These are phyloP conservation scores for Periconia sp. DNA, from an alignment of 2,329 filamentous ascomycete genomes.

Conservation along the genomic window DNA sequence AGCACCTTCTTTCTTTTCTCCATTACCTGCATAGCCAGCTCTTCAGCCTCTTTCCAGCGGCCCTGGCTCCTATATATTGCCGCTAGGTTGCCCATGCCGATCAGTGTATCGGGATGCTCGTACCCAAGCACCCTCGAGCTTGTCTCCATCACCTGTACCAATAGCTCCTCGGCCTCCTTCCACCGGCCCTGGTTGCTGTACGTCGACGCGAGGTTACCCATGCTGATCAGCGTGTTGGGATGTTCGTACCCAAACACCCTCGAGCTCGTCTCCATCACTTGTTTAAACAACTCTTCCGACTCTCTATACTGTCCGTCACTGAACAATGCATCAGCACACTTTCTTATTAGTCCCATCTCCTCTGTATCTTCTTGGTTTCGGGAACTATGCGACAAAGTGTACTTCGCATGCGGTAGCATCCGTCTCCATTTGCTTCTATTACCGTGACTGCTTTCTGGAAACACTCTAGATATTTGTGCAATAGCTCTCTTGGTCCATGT, in stretches of 20 bases:
- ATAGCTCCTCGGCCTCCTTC: neutral
- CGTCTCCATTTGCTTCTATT: constrained; percentile 24
- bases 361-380: constrained; percentile 1
- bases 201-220: neutral
- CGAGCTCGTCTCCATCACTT: neutral
- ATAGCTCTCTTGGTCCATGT: constrained; percentile 10
- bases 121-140: neutral
- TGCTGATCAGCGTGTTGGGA: constrained; percentile 1
- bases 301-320: neutral
- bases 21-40: neutral
- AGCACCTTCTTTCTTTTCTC: neutral
- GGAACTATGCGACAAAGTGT: constrained; percentile 11
- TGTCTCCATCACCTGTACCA: neutral
- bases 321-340: no score
- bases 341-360: no score
- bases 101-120: neutral
- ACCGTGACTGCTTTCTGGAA: constrained; percentile 13
- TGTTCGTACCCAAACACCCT: neutral
- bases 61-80: neutral
- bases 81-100: neutral
- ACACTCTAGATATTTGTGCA: constrained; percentile 13
- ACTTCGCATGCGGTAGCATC: constrained; percentile 18
- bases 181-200: neutral
- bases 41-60: neutral
- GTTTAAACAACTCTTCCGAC: neutral